Percentiles rank a stretch among this genome's conserved stretches.
phyloP scores from a whole-genome alignment of 805 yeast species.

The Candida nemodendra region DNA sequence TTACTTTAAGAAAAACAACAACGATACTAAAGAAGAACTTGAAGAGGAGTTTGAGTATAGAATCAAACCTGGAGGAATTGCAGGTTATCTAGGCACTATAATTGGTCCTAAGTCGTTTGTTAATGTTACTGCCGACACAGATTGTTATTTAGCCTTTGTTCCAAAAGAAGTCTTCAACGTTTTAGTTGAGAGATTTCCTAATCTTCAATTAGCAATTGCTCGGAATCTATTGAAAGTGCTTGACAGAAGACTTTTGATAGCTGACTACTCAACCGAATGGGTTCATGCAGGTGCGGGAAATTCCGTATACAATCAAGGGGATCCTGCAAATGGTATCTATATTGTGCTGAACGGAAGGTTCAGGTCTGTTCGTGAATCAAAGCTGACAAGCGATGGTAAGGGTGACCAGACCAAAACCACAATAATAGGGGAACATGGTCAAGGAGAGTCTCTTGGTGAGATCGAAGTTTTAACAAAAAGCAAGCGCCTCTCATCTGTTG shows the following conservation, averaged over 20 bases:
- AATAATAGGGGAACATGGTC: slow-evolving; percentile 74
- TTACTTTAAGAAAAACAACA: slow-evolving; percentile 36
- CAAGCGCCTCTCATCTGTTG: slow-evolving; percentile 62
- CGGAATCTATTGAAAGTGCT: slow-evolving; percentile 65
- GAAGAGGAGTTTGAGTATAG: slow-evolving; percentile 49
- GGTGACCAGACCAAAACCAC: slow-evolving; percentile 11
- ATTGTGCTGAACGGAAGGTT: slow-evolving; percentile 86
- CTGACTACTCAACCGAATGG: slow-evolving; percentile 96
- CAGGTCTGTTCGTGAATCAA: slow-evolving; percentile 47
- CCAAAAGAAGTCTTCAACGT: slow-evolving; percentile 61
- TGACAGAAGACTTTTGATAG: slow-evolving; percentile 62
- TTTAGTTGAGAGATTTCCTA: slow-evolving; percentile 72
- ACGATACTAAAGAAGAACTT: slow-evolving; percentile 10
- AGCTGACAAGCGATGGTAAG: slow-evolving; percentile 24
- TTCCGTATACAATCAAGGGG: slow-evolving; percentile 75
- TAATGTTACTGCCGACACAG: slow-evolving; percentile 59
- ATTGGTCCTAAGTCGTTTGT: slow-evolving; percentile 80
- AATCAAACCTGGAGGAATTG: slow-evolving; percentile 74
- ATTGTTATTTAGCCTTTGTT: slow-evolving; percentile 68
- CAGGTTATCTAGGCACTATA: slow-evolving; percentile 81
- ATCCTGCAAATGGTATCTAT: slow-evolving; percentile 86
- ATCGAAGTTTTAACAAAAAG: slow-evolving; percentile 87
- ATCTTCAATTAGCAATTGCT: slow-evolving; percentile 76
- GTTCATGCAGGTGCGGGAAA: slow-evolving; percentile 87
- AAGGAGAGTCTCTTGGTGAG: slow-evolving; percentile 93